Evolutionary conservation across 2,329 filamentous ascomycete genomes (phyloP).

Genomic region (Exophiala dermatitidis): DNA sequence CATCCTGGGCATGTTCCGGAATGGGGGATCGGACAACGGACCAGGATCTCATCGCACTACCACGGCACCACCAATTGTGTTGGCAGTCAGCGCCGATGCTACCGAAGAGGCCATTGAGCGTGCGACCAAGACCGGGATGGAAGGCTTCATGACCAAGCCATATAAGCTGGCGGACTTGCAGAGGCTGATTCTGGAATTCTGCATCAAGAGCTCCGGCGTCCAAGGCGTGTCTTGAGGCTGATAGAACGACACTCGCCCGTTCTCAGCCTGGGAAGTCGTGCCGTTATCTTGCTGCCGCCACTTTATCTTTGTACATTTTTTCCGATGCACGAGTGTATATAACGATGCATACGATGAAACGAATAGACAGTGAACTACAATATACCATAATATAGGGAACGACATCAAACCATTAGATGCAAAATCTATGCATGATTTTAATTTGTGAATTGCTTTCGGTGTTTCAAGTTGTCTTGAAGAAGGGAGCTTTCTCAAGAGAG

Average conservation of each 20-base stretch:
- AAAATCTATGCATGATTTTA: no score
- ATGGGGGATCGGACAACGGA: slow-evolving; percentile 27
- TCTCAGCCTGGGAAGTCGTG: not conserved
- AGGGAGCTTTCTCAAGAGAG: no score
- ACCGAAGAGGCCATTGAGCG: slow-evolving; percentile 56
- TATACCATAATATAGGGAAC: no score
- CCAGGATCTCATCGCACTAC: slow-evolving; percentile 7
- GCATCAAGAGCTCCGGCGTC: slow-evolving; percentile 26
- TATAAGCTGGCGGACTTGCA: slow-evolving; percentile 58
- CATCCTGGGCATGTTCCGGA: slow-evolving; percentile 51
- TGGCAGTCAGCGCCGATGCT: slow-evolving; percentile 61
- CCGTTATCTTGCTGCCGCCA: not conserved
- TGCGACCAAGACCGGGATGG: slow-evolving; percentile 57
- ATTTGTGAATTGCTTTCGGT: no score
- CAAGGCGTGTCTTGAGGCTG: not conserved
- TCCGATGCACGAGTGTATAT: not conserved
- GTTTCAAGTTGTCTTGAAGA: no score
- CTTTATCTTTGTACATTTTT: slow-evolving; percentile 5
- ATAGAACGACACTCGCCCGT: not conserved
- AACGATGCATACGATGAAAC: slow-evolving; percentile 13
- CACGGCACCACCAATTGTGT: slow-evolving; percentile 39
- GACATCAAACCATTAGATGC: no score
- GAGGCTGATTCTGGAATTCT: slow-evolving; percentile 49
- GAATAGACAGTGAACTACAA: slow-evolving; percentile 4
- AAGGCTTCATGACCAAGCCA: slow-evolving; percentile 62